Percentiles rank a stretch among this genome's conserved stretches.
Conservation (phyloP, 176 grass and related monocot species). For the Tillandsia fasciculata region DNA sequence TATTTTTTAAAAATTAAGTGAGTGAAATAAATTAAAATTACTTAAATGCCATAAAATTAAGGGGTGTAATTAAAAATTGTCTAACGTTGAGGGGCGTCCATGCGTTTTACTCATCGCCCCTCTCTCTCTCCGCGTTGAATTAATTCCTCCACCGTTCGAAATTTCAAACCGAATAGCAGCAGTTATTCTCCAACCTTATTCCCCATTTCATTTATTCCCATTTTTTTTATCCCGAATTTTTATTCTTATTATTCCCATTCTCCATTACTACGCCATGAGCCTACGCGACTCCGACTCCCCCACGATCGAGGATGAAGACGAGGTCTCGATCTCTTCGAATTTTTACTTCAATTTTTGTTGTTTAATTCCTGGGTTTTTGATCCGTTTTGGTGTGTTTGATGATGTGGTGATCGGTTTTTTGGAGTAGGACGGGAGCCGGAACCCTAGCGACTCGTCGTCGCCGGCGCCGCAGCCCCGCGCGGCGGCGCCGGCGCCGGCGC, state of each 20-base stretch:
- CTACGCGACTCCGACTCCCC: slow-evolving; percentile 14
- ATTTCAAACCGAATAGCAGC: neutral
- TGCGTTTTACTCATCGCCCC: neutral
- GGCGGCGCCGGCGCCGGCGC: neutral
- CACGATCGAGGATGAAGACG: slow-evolving; percentile 14
- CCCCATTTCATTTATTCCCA: neutral
- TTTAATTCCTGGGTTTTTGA: neutral
- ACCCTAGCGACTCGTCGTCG: slow-evolving; percentile 41
- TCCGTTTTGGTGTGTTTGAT: slow-evolving; percentile 1
- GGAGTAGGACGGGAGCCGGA: slow-evolving; percentile 17
- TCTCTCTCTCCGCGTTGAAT: neutral
- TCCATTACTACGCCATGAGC: neutral
- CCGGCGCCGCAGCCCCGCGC: neutral
- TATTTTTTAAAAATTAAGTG: no score
- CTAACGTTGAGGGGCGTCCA: neutral
- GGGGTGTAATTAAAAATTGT: no score
- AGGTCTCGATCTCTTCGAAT: neutral
- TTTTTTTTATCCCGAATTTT: neutral
- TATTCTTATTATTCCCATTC: neutral
- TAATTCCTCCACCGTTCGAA: neutral
- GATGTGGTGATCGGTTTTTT: slow-evolving; percentile 18
- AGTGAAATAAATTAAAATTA: no score
- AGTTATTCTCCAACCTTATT: neutral
- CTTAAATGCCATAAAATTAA: no score
- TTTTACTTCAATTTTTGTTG: neutral